These are phyloP conservation scores for Hypoxylon crocopeplum DNA, from an alignment of 495 filamentous ascomycete genomes.

Conservation along the genomic window DNA sequence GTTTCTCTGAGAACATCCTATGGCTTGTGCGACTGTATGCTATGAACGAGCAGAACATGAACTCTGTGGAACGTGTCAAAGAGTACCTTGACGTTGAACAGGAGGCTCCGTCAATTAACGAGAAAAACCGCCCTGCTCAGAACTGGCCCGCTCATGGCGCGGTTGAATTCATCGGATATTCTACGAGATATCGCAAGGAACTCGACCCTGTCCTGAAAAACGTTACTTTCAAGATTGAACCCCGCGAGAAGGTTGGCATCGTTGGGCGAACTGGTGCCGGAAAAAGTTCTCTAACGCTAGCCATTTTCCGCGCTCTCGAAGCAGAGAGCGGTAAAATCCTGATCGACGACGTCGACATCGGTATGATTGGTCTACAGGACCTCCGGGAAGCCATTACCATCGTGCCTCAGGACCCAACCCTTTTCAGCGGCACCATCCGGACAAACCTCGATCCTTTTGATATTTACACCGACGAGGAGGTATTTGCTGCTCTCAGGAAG, in stretches of 20 bases:
- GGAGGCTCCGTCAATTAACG: constrained; percentile 80
- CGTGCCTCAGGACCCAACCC: constrained; percentile 96
- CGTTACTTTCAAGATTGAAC: constrained; percentile 83
- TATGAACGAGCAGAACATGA: constrained; percentile 98
- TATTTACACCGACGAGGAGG: constrained; percentile 88
- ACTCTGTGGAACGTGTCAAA: constrained; percentile 96
- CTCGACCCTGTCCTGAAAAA: constrained; percentile 84
- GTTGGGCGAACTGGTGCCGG: constrained; percentile 96
- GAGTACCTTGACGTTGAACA: constrained; percentile 98
- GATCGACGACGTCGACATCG: constrained; percentile 90
- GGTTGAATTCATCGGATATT: constrained; percentile 87
- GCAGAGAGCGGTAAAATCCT: constrained; percentile 89
- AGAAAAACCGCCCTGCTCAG: constrained; percentile 74
- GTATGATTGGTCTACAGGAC: constrained; percentile 86
- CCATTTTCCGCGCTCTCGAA: constrained; percentile 96
- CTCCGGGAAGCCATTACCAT: constrained; percentile 94
- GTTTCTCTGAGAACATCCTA: constrained; percentile 94
- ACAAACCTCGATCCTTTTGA: constrained; percentile 95
- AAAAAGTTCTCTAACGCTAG: constrained; percentile 94
- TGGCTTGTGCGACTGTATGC: constrained; percentile 98
- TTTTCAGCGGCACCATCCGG: constrained; percentile 95
- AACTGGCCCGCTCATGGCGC: constrained; percentile 88
- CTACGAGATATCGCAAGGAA: constrained; percentile 86
- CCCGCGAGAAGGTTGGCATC: constrained; percentile 93
- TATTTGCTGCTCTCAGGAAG: constrained; percentile 85